Evolutionary conservation across 805 yeast species (phyloP).

Genomic region (Priceomyces castillae): DNA sequence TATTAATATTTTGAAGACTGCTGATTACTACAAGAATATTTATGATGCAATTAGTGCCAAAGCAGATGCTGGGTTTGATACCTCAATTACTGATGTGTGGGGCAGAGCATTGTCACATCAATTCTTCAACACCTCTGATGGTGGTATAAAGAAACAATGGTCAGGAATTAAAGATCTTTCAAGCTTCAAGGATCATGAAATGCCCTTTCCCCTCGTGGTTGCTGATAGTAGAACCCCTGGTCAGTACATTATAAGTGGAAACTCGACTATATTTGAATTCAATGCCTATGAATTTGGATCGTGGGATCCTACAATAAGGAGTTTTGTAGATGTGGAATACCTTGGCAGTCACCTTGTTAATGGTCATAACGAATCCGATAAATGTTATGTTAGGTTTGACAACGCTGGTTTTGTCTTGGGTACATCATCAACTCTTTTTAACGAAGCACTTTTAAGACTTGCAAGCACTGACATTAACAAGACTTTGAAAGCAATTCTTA

Average conservation of each 20-base stretch:
- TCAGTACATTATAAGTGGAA: slow-evolving; percentile 50
- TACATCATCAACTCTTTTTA: slow-evolving; percentile 38
- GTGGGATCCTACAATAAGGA: slow-evolving; percentile 39
- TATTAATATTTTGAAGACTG: slow-evolving; percentile 49
- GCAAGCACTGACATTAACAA: slow-evolving; percentile 19
- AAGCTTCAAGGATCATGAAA: slow-evolving; percentile 25
- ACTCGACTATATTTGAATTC: slow-evolving; percentile 58
- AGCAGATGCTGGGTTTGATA: slow-evolving; percentile 30
- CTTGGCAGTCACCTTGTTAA: slow-evolving; percentile 29
- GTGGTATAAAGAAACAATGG: slow-evolving; percentile 33
- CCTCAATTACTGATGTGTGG: slow-evolving; percentile 39
- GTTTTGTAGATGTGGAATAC: slow-evolving; percentile 29
- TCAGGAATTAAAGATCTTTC: slow-evolving; percentile 22
- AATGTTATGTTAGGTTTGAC: slow-evolving; percentile 31
- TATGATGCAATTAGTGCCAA: slow-evolving; percentile 24
- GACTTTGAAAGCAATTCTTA: slow-evolving; percentile 23
- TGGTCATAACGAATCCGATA: slow-evolving; percentile 9
- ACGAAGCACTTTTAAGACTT: slow-evolving; percentile 28
- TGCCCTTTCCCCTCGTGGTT: slow-evolving; percentile 41
- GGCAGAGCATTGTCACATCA: slow-evolving; percentile 36
- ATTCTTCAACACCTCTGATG: slow-evolving; percentile 23
- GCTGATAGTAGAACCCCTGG: slow-evolving; percentile 66
- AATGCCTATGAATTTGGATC: slow-evolving; percentile 41
- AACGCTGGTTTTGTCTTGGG: slow-evolving; percentile 42
- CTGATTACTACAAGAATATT: slow-evolving; percentile 45